phyloP scores from a whole-genome alignment of 805 yeast species.

The Tetrapisispora phaffii region DNA sequence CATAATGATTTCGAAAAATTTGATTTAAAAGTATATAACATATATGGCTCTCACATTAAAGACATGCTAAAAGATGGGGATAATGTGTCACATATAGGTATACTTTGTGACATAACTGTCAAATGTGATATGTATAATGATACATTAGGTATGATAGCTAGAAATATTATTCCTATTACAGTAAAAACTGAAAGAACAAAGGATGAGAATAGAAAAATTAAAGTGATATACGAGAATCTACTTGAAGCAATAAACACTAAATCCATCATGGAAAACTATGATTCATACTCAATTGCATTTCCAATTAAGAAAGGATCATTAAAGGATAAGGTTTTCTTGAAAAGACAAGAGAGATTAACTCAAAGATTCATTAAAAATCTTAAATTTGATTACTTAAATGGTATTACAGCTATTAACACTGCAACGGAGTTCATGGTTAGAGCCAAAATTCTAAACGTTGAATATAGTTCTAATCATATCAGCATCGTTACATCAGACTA shows the following conservation, averaged over 20 bases:
- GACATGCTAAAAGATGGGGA: conserved; percentile 6
- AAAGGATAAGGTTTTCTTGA: background rate
- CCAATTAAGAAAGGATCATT: background rate
- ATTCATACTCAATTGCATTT: background rate
- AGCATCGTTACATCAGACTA: background rate
- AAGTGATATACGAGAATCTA: background rate
- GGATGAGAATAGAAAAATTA: background rate
- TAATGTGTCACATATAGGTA: conserved; percentile 20
- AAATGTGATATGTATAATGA: conserved; percentile 14
- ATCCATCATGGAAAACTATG: background rate
- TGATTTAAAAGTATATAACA: conserved; percentile 4
- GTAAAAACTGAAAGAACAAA: background rate
- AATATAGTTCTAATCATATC: background rate
- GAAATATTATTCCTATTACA: conserved; percentile 13
- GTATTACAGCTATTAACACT: background rate
- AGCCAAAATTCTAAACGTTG: conserved; percentile 1
- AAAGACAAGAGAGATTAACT: conserved; percentile 1
- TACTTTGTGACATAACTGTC: conserved; percentile 17
- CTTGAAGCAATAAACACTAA: background rate
- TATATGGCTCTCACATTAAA: conserved; percentile 5
- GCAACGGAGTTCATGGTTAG: background rate
- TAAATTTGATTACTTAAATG: background rate
- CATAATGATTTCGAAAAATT: conserved; percentile 11
- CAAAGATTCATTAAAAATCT: conserved; percentile 1
- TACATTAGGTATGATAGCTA: conserved; percentile 16